These are phyloP conservation scores for Geotrichum carabidarum DNA, from an alignment of 1,139 yeast species.

Conservation along the genomic window DNA sequence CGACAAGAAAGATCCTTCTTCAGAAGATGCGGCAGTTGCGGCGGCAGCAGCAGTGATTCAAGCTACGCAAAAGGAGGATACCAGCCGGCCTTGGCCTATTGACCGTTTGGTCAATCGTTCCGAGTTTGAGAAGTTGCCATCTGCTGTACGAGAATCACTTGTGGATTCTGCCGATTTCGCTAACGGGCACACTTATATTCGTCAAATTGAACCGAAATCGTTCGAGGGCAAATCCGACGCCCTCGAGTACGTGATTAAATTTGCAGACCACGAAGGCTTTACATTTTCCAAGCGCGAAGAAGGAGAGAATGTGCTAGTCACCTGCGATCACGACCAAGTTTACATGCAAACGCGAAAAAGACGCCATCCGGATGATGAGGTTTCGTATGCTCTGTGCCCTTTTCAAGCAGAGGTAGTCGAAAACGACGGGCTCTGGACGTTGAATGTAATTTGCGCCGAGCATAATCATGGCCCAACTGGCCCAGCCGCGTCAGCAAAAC, in stretches of 20 bases:
- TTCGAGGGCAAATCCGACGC: constrained; percentile 8
- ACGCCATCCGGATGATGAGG: background rate
- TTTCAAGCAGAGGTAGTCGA: constrained; percentile 8
- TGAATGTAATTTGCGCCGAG: constrained; percentile 13
- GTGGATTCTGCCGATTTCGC: constrained; percentile 15
- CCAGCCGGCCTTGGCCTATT: constrained; percentile 16
- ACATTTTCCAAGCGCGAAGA: background rate
- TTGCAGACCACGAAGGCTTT: constrained; percentile 17
- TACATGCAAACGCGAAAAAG: constrained; percentile 9
- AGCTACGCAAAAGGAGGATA: background rate
- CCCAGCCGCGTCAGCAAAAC: constrained; percentile 16
- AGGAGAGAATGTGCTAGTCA: background rate
- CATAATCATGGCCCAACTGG: constrained; percentile 21
- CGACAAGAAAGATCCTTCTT: background rate
- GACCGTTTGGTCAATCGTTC: constrained; percentile 10
- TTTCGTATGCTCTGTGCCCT: constrained; percentile 11
- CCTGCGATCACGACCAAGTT: constrained; percentile 11
- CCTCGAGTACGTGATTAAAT: constrained; percentile 7
- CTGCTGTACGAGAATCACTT: constrained; percentile 16
- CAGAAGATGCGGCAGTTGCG: background rate
- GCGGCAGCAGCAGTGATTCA: constrained; percentile 4
- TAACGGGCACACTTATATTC: constrained; percentile 18
- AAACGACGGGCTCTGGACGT: background rate
- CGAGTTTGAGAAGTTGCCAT: constrained; percentile 14
- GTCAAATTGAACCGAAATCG: constrained; percentile 8